Percentiles rank a stretch among this genome's conserved stretches.
Conservation (phyloP, 1,284 basidiomycete species). For the Ceratobasidium sp. region DNA sequence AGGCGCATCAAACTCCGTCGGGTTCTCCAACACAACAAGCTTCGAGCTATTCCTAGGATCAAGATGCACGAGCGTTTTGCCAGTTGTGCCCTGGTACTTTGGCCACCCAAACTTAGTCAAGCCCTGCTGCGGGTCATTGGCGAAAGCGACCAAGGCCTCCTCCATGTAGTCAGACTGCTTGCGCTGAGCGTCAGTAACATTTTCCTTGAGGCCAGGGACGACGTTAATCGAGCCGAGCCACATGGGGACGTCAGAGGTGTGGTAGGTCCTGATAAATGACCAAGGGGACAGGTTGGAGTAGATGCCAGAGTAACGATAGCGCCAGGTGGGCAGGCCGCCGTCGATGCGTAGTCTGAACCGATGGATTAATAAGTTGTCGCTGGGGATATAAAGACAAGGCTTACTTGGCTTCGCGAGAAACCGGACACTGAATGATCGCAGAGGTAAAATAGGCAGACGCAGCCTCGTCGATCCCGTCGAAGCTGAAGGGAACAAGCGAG, state of each 20-base stretch:
- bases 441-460: constrained; percentile 1
- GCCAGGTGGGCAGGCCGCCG: constrained; percentile 38
- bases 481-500: constrained; percentile 34
- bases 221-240: constrained; percentile 40
- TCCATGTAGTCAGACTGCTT: constrained; percentile 41
- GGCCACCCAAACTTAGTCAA: constrained; percentile 40
- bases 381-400: neutral
- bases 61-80: constrained; percentile 34
- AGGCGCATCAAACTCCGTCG: constrained; percentile 30
- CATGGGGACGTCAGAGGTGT: constrained; percentile 40
- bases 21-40: constrained; percentile 35
- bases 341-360: constrained; percentile 12
- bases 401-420: constrained; percentile 3
- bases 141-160: constrained; percentile 37
- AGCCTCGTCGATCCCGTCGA: constrained; percentile 30
- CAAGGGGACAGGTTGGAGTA: constrained; percentile 35
- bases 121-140: constrained; percentile 25
- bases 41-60: constrained; percentile 35
- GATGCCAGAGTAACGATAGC: constrained; percentile 42
- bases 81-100: neutral
- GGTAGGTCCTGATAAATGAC: constrained; percentile 31
- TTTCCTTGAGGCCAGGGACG: constrained; percentile 15
- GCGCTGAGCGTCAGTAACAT: constrained; percentile 20
- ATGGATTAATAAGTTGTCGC: neutral
- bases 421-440: constrained; percentile 8